Evolutionary conservation across 78 protist species (phyloP).

Genomic region (Dictyostelium firmibasis): DNA sequence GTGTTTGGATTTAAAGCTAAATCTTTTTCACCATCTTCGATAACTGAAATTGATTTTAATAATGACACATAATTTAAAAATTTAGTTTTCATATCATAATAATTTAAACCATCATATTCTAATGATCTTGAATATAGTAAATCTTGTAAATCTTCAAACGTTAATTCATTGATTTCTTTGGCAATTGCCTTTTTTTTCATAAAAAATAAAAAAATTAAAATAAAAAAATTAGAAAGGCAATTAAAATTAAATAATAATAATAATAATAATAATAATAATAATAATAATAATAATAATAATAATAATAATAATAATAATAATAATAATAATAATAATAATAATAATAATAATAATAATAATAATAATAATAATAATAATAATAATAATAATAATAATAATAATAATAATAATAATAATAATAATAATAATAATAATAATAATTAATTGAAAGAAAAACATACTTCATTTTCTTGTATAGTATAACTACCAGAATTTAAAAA

Average conservation of each 20-base stretch:
- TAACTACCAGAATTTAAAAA: not conserved
- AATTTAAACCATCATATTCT: not conserved
- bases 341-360: not conserved
- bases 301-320: not conserved
- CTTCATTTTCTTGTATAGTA: not conserved
- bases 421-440: not conserved
- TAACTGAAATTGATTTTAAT: conserved; percentile 6
- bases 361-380: not conserved
- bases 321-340: not conserved
- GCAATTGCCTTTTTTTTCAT: not conserved
- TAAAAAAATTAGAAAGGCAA: not conserved
- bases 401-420: not conserved
- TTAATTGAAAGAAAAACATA: not conserved
- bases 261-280: not conserved
- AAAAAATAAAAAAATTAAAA: not conserved
- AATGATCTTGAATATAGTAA: not conserved
- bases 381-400: not conserved
- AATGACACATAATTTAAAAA: not conserved
- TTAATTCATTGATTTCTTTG: conserved; percentile 17
- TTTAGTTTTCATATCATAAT: not conserved
- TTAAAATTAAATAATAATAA: not conserved
- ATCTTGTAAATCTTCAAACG: conserved; percentile 73
- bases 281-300: not conserved
- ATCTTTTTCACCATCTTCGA: conserved; percentile 1
- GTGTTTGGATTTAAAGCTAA: not conserved